Conservation (phyloP, 495 filamentous ascomycete genomes). For the Talaromyces stipitatus region DNA sequence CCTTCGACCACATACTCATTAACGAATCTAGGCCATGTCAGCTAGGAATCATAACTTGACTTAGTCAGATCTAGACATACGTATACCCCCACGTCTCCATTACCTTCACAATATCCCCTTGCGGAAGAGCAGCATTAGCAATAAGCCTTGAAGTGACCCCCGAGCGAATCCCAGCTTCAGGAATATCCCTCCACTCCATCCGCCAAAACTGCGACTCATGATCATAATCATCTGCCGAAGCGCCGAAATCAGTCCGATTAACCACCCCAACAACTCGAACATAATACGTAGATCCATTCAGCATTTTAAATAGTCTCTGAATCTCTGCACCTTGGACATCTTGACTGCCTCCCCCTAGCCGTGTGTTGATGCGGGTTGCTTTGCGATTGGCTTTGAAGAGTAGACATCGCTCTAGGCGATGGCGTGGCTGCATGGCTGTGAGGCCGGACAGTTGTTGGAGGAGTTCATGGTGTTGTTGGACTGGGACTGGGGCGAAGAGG, state of each 20-base stretch:
- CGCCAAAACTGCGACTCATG: conserved; percentile 38
- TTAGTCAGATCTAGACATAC: conserved; percentile 19
- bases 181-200: conserved; percentile 47
- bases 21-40: conserved; percentile 28
- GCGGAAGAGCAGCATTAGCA: conserved; percentile 34
- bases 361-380: conserved; percentile 26
- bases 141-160: conserved; percentile 41
- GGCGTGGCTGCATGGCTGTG: conserved; percentile 57
- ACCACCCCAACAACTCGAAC: conserved; percentile 40
- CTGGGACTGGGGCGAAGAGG: conserved; percentile 41
- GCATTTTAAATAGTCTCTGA: conserved; percentile 38
- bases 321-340: conserved; percentile 33
- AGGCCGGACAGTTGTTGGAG: conserved; percentile 61
- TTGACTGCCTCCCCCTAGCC: conserved; percentile 36
- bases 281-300: conserved; percentile 45
- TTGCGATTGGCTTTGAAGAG: conserved; percentile 57
- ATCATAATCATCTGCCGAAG: conserved; percentile 16
- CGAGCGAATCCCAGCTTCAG: conserved; percentile 40
- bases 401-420: conserved; percentile 51
- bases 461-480: conserved; percentile 47
- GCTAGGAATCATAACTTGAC: conserved; percentile 9
- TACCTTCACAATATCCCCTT: conserved; percentile 33
- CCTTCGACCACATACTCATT: conserved; percentile 43
- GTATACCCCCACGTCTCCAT: conserved; percentile 48
- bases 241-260: conserved; percentile 25